Evolutionary conservation across 2,329 filamentous ascomycete species (phyloP).

Genomic region (Knoxdaviesia capensis): DNA sequence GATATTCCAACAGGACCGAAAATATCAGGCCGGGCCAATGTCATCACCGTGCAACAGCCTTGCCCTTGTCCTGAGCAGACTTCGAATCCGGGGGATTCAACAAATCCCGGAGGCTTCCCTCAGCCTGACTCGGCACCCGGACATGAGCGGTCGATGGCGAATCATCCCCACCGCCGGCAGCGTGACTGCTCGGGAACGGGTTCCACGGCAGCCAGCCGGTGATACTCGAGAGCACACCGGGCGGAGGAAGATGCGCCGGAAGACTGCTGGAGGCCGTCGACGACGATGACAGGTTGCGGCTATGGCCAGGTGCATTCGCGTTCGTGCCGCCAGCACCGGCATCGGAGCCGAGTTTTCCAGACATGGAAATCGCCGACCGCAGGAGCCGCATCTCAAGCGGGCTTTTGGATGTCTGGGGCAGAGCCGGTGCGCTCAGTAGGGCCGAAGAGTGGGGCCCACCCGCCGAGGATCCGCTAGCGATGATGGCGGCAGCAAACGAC

Average conservation of each 20-base stretch:
- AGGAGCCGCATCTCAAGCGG: constrained; percentile 24
- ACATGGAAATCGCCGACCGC: constrained; percentile 9
- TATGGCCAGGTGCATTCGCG: too few relatives aligned
- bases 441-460: constrained; percentile 7
- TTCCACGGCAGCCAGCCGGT: constrained; percentile 7
- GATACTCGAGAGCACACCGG: constrained; percentile 4
- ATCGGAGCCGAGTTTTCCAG: too few relatives aligned
- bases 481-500: background rate
- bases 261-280: too few relatives aligned
- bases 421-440: constrained; percentile 33
- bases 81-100: constrained; percentile 17
- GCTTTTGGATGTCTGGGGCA: constrained; percentile 33
- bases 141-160: background rate
- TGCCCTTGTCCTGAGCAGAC: constrained; percentile 11
- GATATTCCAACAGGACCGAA: too few relatives aligned
- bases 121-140: constrained; percentile 15
- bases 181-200: too few relatives aligned
- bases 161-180: too few relatives aligned
- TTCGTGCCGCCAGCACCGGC: too few relatives aligned
- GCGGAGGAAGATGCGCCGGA: too few relatives aligned
- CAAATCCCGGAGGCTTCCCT: constrained; percentile 33
- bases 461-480: background rate
- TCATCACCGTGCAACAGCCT: constrained; percentile 10
- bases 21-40: too few relatives aligned
- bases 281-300: too few relatives aligned